Conservation (phyloP, 345 rosid species). For the Sapria himalayana region DNA sequence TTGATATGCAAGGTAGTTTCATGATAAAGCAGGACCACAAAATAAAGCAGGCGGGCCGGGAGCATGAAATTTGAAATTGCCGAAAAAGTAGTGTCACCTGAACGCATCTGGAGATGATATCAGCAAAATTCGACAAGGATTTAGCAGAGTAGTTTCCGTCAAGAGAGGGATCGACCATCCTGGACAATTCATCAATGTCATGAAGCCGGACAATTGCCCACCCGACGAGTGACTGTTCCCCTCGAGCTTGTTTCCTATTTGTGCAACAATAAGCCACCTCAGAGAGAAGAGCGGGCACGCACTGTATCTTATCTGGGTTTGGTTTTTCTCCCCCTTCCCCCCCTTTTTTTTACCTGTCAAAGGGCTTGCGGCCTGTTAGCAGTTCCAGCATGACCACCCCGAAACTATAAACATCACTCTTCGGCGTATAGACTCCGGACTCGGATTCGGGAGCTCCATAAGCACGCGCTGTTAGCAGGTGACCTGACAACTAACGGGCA, state of each 20-base stretch:
- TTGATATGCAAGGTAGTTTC: too few relatives aligned
- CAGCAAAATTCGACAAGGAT: constrained; percentile 80
- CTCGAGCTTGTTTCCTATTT: constrained; percentile 55
- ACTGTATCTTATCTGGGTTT: too few relatives aligned
- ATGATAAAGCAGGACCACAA: too few relatives aligned
- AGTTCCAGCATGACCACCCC: constrained; percentile 97
- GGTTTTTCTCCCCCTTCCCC: too few relatives aligned
- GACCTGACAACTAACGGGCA: constrained; percentile 72
- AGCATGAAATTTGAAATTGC: too few relatives aligned
- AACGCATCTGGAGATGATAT: constrained; percentile 81
- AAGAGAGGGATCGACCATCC: constrained; percentile 91
- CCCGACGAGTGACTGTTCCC: constrained; percentile 78
- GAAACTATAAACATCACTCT: constrained; percentile 91
- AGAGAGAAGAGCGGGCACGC: too few relatives aligned
- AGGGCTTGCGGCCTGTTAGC: constrained; percentile 72
- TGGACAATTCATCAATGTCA: constrained; percentile 75
- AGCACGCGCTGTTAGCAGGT: constrained; percentile 49
- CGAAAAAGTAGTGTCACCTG: too few relatives aligned
- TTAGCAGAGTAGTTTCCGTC: constrained; percentile 62
- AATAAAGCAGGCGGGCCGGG: too few relatives aligned
- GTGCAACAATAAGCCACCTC: too few relatives aligned
- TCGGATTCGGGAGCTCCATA: constrained; percentile 98
- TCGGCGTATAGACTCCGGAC: constrained; percentile 62
- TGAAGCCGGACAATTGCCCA: constrained; percentile 97
- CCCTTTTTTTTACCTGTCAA: constrained; percentile 48